Conservation (phyloP, 192 early-diverging fungal species). For the Coemansia sp. region DNA sequence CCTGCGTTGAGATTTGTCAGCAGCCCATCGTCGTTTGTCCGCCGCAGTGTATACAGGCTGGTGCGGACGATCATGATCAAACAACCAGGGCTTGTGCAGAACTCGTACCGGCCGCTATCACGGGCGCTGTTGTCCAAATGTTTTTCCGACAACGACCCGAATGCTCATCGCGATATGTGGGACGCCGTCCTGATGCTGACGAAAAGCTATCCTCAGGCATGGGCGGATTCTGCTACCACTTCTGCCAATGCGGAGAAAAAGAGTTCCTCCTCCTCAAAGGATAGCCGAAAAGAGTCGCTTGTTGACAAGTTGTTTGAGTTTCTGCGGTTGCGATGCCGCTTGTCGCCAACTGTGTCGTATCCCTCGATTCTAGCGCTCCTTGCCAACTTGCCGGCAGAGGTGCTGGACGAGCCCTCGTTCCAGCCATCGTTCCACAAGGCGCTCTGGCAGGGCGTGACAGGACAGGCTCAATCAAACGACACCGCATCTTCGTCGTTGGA, state of each 20-base stretch:
- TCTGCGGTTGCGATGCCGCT: constrained; percentile 64
- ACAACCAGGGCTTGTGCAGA: constrained; percentile 48
- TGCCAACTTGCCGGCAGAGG: constrained; percentile 57
- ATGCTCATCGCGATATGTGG: constrained; percentile 81
- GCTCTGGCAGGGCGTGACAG: constrained; percentile 42
- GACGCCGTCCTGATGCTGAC: constrained; percentile 80
- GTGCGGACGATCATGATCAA: constrained; percentile 31
- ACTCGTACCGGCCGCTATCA: constrained; percentile 53
- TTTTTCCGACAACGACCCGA: constrained; percentile 73
- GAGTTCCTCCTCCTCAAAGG: background rate
- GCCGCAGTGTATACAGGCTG: constrained; percentile 40
- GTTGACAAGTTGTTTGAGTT: constrained; percentile 68
- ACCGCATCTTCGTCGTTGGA: background rate
- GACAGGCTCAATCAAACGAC: background rate
- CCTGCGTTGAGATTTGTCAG: constrained; percentile 16
- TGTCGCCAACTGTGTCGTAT: constrained; percentile 66
- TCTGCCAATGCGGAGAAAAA: background rate
- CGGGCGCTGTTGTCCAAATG: constrained; percentile 62
- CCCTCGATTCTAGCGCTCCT: constrained; percentile 78
- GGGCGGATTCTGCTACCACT: constrained; percentile 23
- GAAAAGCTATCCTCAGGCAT: constrained; percentile 66
- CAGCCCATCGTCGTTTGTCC: constrained; percentile 32
- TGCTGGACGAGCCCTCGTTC: constrained; percentile 35
- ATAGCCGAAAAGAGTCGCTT: constrained; percentile 48
- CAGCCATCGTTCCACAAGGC: constrained; percentile 27